phyloP scores from a whole-genome alignment of 2,329 filamentous ascomycete genomes.

The Tetracladium maxilliforme region DNA sequence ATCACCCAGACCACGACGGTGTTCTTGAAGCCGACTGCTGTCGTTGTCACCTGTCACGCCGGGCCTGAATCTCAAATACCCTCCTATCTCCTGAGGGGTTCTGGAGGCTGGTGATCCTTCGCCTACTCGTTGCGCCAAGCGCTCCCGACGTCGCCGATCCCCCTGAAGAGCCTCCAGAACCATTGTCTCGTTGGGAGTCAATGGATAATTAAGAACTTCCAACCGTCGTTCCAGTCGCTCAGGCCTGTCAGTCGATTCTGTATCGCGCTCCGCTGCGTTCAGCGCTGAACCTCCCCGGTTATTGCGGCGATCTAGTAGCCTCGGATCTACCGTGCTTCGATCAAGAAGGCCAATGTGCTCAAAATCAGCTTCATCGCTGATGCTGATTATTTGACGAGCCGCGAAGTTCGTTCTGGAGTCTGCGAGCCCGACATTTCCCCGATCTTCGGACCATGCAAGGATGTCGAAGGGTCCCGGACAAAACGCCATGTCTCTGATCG shows the following conservation, averaged over 20 bases:
- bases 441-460: constrained; percentile 86
- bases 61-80: too few relatives aligned
- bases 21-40: too few relatives aligned
- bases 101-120: constrained; percentile 8
- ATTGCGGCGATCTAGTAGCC: constrained; percentile 31
- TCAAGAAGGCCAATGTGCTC: constrained; percentile 42
- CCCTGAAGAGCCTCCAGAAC: constrained; percentile 41
- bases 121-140: constrained; percentile 24
- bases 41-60: too few relatives aligned
- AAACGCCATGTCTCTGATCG: constrained; percentile 84
- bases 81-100: too few relatives aligned
- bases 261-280: constrained; percentile 15
- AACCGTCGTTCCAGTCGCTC: too few relatives aligned
- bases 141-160: constrained; percentile 34
- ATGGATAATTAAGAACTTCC: constrained; percentile 31
- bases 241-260: too few relatives aligned
- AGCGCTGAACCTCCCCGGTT: constrained; percentile 26
- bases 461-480: constrained; percentile 82
- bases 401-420: constrained; percentile 55
- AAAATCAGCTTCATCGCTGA: constrained; percentile 43
- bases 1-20: too few relatives aligned
- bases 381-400: constrained; percentile 51
- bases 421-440: constrained; percentile 58
- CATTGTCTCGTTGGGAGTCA: constrained; percentile 36
- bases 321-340: constrained; percentile 35